Percentiles rank a stretch among this genome's conserved stretches.
Evolutionary conservation across 306 rosid species (phyloP).

Genomic region (Urtica urens): DNA sequence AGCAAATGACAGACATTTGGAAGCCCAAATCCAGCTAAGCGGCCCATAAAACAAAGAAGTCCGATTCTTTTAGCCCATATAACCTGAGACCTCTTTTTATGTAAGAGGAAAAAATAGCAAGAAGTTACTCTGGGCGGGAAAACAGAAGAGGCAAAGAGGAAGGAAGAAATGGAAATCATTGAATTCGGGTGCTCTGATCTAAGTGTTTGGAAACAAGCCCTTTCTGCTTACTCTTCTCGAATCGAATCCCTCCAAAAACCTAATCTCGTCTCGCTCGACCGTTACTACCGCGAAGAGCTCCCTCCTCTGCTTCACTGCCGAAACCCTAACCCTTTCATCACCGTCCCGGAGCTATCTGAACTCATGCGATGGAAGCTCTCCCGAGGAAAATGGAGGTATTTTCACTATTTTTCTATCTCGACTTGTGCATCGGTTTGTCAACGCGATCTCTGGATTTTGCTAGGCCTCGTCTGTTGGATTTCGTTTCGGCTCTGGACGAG

Average conservation of each 20-base stretch:
- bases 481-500: conserved; percentile 63
- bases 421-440: neutral
- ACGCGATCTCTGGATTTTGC: neutral
- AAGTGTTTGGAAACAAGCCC: conserved; percentile 49
- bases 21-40: too few species aligned
- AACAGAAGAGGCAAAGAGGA: neutral
- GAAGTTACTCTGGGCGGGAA: too few species aligned
- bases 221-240: conserved; percentile 36
- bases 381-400: conserved; percentile 84
- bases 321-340: conserved; percentile 74
- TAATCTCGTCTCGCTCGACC: conserved; percentile 46
- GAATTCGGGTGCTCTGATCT: conserved; percentile 39
- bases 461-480: conserved; percentile 84
- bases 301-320: conserved; percentile 53
- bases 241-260: conserved; percentile 47
- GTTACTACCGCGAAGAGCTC: conserved; percentile 50
- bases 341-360: conserved; percentile 54
- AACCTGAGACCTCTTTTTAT: too few species aligned
- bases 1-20: too few species aligned
- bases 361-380: conserved; percentile 95
- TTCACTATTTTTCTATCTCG: neutral
- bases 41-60: too few species aligned
- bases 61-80: too few species aligned
- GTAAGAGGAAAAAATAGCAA: too few species aligned
- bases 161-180: conserved; percentile 17